Conservation (phyloP, 2,329 filamentous ascomycete genomes). For the Grosmannia penicillata region DNA sequence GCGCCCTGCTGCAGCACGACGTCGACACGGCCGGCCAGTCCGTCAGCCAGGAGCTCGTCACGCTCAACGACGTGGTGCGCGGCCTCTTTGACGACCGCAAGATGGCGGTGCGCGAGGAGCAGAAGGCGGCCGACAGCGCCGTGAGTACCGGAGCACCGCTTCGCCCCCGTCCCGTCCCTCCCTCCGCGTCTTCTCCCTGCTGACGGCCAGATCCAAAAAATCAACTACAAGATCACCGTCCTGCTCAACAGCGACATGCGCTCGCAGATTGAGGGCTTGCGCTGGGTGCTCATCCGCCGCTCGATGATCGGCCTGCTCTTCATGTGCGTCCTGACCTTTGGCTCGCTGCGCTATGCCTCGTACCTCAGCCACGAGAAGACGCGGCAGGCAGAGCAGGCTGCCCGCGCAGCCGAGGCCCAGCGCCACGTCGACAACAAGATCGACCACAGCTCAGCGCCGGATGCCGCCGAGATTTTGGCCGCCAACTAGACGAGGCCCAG, state of each 20-base stretch:
- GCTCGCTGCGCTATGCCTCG: slow-evolving; percentile 44
- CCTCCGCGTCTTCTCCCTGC: not conserved
- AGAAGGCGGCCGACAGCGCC: slow-evolving; percentile 68
- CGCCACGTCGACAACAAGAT: slow-evolving; percentile 24
- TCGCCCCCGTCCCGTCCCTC: slow-evolving; percentile 18
- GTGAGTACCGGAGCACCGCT: no score
- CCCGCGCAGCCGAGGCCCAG: slow-evolving; percentile 26
- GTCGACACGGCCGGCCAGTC: slow-evolving; percentile 83
- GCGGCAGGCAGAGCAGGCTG: slow-evolving; percentile 25
- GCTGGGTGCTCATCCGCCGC: slow-evolving; percentile 65
- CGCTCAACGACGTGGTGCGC: slow-evolving; percentile 79
- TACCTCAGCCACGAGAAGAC: slow-evolving; percentile 36
- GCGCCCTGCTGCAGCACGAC: slow-evolving; percentile 81
- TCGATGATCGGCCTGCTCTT: slow-evolving; percentile 51
- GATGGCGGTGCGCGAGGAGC: slow-evolving; percentile 80
- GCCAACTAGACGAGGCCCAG: slow-evolving; percentile 28
- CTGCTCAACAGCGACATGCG: slow-evolving; percentile 78
- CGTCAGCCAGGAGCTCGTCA: slow-evolving; percentile 67
- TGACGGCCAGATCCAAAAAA: slow-evolving; percentile 58
- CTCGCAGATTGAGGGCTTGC: slow-evolving; percentile 77
- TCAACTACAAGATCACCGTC: slow-evolving; percentile 94
- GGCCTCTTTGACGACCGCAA: slow-evolving; percentile 94
- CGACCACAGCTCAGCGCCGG: slow-evolving; percentile 30
- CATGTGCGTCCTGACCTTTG: slow-evolving; percentile 47
- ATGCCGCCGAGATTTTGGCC: slow-evolving; percentile 41